Evolutionary conservation across 1,284 basidiomycete genomes (phyloP), one percentile per base, ranked within the genome.

Genomic region (Thelephora terrestris): DNA sequence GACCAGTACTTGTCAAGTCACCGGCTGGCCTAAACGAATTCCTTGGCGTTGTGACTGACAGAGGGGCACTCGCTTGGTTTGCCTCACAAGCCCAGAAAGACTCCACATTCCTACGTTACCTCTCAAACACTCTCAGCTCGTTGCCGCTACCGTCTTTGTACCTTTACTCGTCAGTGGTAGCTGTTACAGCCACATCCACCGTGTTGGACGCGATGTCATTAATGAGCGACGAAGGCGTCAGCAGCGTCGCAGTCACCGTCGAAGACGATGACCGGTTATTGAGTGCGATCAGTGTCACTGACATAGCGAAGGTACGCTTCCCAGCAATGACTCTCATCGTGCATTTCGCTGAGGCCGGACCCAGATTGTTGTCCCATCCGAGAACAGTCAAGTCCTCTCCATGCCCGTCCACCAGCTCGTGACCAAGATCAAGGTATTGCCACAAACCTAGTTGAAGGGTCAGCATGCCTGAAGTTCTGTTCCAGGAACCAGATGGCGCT

Each of bases 171-270:
- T 71, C 76, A 2, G 80, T 88, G 16, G 67, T 87, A 9, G 73
- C 79, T 4, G 65, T 76, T 7, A 70, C 71, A 6, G 75, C 81
- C 37, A 71, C 67, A 17, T 74, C 75, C 3, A 70, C 71, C 18
- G 79, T 87, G 17, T 66, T 87, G 29, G 79, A 86, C 61, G 84
- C 84, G 4, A 88, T 88, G 85, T 75, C 69, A 50, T 67, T 83
- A 25, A 87, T 88, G 85, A 85, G 82, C 57, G 81, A 85, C 53
- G 74, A 81, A 58, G 85, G 85, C 18, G 84, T 88, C 34, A 85
- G 85, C 60, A 85, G 81, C 55, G 68, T 87, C 43, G 85, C 85
- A 18, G 79, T 88, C 6, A 60, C 85, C 4, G 79, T 85, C 45
- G 81, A 83, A 47, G 78, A 77, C 27, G 68, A 62, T 5, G 74